These are phyloP conservation scores for Thuja plicata DNA, from an alignment of 83 land plant species.

Conservation along the genomic window DNA sequence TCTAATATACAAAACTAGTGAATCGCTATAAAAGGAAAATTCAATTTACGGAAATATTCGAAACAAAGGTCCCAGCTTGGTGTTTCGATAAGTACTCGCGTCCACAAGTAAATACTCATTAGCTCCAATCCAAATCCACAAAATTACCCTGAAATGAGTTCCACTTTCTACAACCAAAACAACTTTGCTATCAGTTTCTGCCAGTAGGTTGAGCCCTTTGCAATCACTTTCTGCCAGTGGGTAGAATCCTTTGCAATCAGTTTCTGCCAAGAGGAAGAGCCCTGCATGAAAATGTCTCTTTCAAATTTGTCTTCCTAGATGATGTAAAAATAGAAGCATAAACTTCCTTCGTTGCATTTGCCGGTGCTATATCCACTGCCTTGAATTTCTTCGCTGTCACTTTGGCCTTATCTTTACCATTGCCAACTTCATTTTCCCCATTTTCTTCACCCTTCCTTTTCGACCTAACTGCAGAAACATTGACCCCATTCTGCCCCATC, in stretches of 20 bases:
- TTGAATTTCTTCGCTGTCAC: conserved; percentile 49
- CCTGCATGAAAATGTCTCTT: conserved; percentile 86
- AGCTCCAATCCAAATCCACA: neutral
- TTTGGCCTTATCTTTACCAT: conserved; percentile 26
- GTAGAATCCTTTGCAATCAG: conserved; percentile 60
- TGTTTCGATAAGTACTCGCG: neutral
- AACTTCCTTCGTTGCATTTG: conserved; percentile 78
- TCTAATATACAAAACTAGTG: neutral
- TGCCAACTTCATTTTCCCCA: conserved; percentile 17
- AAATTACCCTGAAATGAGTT: neutral
- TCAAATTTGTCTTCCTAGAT: conserved; percentile 66
- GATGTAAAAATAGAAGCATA: conserved; percentile 95
- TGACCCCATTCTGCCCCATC: conserved; percentile 15
- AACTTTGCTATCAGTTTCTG: conserved; percentile 58
- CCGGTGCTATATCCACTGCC: conserved; percentile 61
- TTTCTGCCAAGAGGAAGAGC: conserved; percentile 88
- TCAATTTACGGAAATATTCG: neutral
- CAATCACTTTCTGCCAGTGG: conserved; percentile 43
- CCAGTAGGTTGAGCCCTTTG: conserved; percentile 85
- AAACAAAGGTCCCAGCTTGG: neutral
- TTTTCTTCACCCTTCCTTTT: neutral
- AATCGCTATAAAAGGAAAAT: neutral
- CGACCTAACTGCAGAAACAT: neutral
- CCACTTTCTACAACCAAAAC: neutral
- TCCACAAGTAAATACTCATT: neutral